Evolutionary conservation across 2,329 filamentous ascomycete species (phyloP), one percentile per base, ranked within the genome.

Genomic region (Knoxdaviesia capensis): DNA sequence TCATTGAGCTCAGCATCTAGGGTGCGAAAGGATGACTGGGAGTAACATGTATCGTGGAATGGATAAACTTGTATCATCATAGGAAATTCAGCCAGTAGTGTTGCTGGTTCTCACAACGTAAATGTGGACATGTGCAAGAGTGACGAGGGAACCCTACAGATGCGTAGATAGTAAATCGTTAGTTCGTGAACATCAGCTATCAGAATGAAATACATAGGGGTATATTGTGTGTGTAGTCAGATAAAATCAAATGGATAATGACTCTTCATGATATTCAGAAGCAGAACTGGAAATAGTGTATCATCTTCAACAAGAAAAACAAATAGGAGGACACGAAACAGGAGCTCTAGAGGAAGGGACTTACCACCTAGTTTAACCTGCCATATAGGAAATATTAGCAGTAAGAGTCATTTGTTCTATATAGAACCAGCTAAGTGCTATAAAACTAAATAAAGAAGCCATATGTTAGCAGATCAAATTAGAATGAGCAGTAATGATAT

Each of bases 1-100:
- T 83, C 78, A 66, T 83, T 60, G 64, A 49, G 51, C 52, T 49
- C 53, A 52, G 52, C 42, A 58, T 55, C 74, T 84, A 64, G 57
- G 71, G 77, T 81, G 74, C 59, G 77, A 71, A 69, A 83, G 80
- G 64, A 71, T 74, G 70, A 71, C 75, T 80, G 65, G 77, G 77
- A 65, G 57, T 62, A 61, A 59, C 69, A 65, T 69, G 68, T 58
- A 65, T 80, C 68, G 73, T 77, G 70, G 76, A 80, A 80, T 80
- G 76, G 76, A 80, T 80, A 77, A 74, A 74, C 76, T 75, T 62
- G 56, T 56, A 47, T 62, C 57, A 62, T 62, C 58, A 61, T 54
- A 20, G 20, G 20, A 20, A 20, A 20, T 20, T 20, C 20, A 20
- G 20, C 20, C 20, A 20, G 20, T 3, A 20, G 20, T 20, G 20